These are phyloP conservation scores for Omphalea diandra DNA, from an alignment of 441 rosid genomes.

Conservation along the genomic window DNA sequence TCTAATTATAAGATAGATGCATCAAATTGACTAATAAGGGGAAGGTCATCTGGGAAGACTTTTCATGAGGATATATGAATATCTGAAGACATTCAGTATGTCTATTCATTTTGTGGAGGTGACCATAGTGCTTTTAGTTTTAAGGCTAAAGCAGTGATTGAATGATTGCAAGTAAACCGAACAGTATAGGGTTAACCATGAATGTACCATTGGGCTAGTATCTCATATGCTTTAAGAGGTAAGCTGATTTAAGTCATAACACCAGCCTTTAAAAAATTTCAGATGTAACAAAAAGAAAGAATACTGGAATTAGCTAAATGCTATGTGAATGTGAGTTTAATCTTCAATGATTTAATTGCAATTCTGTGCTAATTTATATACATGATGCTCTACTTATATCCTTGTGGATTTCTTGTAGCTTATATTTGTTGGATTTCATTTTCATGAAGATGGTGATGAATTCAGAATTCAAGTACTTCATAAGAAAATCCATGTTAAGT, in stretches of 20 bases:
- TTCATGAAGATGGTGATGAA: neutral
- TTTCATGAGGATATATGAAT: neutral
- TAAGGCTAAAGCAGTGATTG: neutral
- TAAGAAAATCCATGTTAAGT: neutral
- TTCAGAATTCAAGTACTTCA: neutral
- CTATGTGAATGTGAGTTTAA: no score
- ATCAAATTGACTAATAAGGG: neutral
- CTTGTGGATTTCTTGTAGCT: neutral
- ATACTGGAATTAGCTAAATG: no score
- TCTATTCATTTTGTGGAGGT: slow-evolving; percentile 2
- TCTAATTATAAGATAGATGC: neutral
- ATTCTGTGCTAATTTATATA: no score
- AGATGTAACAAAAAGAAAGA: no score
- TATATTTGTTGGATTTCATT: no score
- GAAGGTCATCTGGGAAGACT: neutral
- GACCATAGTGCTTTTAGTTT: neutral
- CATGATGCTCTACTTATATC: no score
- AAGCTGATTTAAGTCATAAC: no score
- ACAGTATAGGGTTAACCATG: neutral
- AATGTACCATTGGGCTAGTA: neutral
- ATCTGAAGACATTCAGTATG: neutral
- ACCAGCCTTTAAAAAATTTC: no score
- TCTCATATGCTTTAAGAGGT: no score
- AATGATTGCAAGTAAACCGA: neutral
- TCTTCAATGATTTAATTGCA: no score